Conservation (phyloP, 768 basidiomycete genomes). For the Imleria badia region DNA sequence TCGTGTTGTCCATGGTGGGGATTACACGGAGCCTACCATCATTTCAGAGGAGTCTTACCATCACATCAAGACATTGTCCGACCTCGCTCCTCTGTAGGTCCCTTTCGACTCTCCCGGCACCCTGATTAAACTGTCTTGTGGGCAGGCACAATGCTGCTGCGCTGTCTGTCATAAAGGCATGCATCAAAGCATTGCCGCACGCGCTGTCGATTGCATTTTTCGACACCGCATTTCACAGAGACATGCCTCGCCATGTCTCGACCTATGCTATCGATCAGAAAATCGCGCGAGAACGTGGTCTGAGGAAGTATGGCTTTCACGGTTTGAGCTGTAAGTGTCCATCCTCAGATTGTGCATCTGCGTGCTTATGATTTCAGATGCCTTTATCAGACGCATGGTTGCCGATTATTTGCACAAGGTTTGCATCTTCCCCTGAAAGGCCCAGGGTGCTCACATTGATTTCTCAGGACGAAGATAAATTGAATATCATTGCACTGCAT, state of each 20-base stretch:
- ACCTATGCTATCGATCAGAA: conserved; percentile 74
- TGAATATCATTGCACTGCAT: conserved; percentile 82
- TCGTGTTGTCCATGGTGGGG: conserved; percentile 86
- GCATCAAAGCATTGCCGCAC: conserved; percentile 59
- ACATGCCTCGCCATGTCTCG: conserved; percentile 73
- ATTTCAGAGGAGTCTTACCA: conserved; percentile 68
- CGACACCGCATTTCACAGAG: conserved; percentile 82
- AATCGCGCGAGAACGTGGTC: conserved; percentile 59
- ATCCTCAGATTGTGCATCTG: background rate
- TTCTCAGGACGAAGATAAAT: conserved; percentile 40
- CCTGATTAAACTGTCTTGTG: background rate
- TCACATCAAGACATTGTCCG: conserved; percentile 72
- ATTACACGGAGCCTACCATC: conserved; percentile 65
- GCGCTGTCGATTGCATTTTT: conserved; percentile 82
- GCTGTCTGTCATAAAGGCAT: conserved; percentile 58
- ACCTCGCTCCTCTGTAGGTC: conserved; percentile 76
- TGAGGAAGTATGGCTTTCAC: conserved; percentile 92
- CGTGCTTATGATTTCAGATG: conserved; percentile 40
- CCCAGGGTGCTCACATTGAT: background rate
- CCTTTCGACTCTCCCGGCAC: background rate
- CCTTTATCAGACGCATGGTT: conserved; percentile 66
- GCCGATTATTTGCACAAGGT: conserved; percentile 60
- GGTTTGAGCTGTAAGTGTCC: conserved; percentile 63
- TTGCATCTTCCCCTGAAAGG: background rate
- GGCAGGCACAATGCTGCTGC: conserved; percentile 62